Conservation (phyloP, 192 early-diverging fungal genomes). For the Geosiphon pyriformis region DNA sequence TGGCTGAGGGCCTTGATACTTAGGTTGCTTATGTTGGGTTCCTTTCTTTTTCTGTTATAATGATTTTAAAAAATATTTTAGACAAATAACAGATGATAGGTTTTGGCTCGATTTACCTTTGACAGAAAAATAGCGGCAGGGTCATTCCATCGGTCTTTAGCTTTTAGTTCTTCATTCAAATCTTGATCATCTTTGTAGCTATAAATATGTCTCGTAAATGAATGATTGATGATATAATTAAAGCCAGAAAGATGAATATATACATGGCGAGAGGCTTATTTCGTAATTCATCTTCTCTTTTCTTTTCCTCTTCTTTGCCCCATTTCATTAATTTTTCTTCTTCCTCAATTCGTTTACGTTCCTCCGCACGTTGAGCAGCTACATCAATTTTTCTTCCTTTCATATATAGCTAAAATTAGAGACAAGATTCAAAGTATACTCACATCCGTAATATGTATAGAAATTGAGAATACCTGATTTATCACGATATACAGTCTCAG, state of each 20-base stretch:
- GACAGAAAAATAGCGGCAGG: conserved; percentile 54
- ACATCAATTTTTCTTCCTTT: conserved; percentile 44
- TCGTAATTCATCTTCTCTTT: conserved; percentile 35
- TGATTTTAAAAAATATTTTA: conserved; percentile 13
- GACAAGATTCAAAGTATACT: neutral
- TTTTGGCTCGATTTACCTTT: conserved; percentile 28
- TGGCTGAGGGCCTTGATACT: conserved; percentile 51
- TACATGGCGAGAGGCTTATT: conserved; percentile 51
- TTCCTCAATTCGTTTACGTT: conserved; percentile 41
- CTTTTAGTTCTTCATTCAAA: conserved; percentile 56
- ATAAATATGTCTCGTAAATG: no score
- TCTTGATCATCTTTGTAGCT: conserved; percentile 59
- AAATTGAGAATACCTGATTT: conserved; percentile 31
- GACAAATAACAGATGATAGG: neutral
- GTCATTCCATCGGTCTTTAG: conserved; percentile 58
- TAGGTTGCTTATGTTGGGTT: conserved; percentile 35
- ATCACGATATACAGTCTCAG: conserved; percentile 40
- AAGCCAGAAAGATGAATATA: no score
- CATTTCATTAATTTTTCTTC: conserved; percentile 51
- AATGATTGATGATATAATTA: no score
- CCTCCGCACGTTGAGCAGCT: conserved; percentile 35
- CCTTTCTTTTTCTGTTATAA: conserved; percentile 33
- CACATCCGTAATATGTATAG: no score
- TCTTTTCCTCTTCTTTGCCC: conserved; percentile 45
- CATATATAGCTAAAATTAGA: neutral